Conservation (phyloP, 2,329 filamentous ascomycete genomes). For the Chaetomiaceae sp. region DNA sequence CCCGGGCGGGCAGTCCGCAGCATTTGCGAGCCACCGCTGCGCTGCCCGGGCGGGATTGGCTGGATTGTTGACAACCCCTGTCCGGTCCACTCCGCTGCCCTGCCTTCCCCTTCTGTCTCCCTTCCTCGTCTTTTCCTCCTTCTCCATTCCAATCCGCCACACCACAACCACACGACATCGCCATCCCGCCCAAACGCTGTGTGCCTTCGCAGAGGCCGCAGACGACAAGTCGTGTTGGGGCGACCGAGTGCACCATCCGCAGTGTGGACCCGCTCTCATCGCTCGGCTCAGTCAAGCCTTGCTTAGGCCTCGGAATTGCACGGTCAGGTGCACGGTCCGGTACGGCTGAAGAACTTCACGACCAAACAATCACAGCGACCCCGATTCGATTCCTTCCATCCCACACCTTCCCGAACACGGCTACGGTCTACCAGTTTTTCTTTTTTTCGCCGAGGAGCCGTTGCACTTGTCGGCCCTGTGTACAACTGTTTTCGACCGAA, state of each 20-base stretch:
- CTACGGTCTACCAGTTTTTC: not conserved
- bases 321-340: not conserved
- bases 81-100: conserved; percentile 14
- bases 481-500: conserved; percentile 11
- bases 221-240: conserved; percentile 25
- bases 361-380: not conserved
- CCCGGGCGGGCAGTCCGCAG: conserved; percentile 2
- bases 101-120: conserved; percentile 22
- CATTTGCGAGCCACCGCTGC: conserved; percentile 2
- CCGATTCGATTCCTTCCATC: conserved; percentile 6
- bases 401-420: conserved; percentile 1
- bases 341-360: not conserved
- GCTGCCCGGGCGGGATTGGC: conserved; percentile 17
- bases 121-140: conserved; percentile 21
- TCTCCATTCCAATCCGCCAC: conserved; percentile 21
- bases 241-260: conserved; percentile 17
- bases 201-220: conserved; percentile 24
- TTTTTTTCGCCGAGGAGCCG: not conserved
- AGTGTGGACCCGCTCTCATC: conserved; percentile 12
- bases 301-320: conserved; percentile 3
- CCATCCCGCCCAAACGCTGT: conserved; percentile 22
- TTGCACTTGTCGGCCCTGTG: conserved; percentile 12
- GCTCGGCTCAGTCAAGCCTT: not conserved
- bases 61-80: conserved; percentile 15
- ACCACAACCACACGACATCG: conserved; percentile 21